These are phyloP conservation scores for Lumnitzera littorea DNA, from an alignment of 345 rosid genomes.

Conservation along the genomic window DNA sequence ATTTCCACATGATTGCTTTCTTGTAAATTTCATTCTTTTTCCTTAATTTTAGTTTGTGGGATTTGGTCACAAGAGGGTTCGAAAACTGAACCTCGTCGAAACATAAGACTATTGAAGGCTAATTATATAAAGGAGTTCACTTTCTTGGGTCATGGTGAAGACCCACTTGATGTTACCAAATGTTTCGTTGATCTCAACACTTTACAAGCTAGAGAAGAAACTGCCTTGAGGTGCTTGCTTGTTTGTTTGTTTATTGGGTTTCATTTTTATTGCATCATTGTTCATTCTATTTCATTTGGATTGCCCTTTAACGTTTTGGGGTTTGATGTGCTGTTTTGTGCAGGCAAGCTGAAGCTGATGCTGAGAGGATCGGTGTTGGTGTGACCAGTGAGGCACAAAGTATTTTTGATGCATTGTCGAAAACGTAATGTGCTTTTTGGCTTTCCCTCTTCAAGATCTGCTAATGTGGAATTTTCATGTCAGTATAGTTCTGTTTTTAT, in stretches of 20 bases:
- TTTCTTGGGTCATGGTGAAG: conserved; percentile 65
- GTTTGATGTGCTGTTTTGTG: conserved; percentile 6
- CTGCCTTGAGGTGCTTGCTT: conserved; percentile 61
- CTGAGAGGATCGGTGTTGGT: conserved; percentile 89
- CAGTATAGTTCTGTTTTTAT: too few species aligned
- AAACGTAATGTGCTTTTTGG: conserved; percentile 49
- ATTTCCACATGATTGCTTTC: background rate
- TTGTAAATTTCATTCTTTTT: background rate
- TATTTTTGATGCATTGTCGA: conserved; percentile 82
- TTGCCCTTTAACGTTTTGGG: background rate
- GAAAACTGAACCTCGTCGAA: conserved; percentile 41
- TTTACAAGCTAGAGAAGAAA: conserved; percentile 70
- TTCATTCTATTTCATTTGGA: background rate
- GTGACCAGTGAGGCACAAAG: conserved; percentile 84
- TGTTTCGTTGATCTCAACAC: conserved; percentile 54
- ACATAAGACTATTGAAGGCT: conserved; percentile 66
- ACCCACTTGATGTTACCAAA: conserved; percentile 63
- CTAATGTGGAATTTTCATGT: background rate
- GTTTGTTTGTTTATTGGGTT: background rate
- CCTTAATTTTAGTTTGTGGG: background rate
- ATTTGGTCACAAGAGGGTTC: conserved; percentile 55
- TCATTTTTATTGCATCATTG: background rate
- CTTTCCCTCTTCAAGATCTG: background rate
- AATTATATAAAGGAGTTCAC: conserved; percentile 61
- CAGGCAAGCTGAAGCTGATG: conserved; percentile 86